Evolutionary conservation across 192 early-diverging fungal genomes (phyloP).

Genomic region (Entomortierella chlamydospora): DNA sequence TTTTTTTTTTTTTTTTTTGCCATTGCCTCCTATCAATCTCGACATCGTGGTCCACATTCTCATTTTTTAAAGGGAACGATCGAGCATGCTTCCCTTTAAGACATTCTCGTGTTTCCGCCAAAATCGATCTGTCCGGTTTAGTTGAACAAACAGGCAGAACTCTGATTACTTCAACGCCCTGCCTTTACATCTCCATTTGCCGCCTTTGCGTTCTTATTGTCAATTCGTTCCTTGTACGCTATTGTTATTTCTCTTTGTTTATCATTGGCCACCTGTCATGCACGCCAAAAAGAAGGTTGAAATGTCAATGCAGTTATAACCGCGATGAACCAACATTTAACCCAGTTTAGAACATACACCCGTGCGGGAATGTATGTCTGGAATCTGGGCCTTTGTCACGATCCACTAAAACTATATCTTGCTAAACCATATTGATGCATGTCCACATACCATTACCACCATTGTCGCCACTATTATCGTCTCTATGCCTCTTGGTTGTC

Average conservation of each 20-base stretch:
- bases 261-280: constrained; percentile 6
- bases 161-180: neutral
- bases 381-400: no score
- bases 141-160: neutral
- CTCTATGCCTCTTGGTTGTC: no score
- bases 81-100: neutral
- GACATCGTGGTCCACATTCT: neutral
- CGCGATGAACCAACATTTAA: neutral
- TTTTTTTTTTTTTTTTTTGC: neutral
- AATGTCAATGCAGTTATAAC: no score
- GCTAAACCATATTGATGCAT: no score
- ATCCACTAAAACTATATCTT: no score
- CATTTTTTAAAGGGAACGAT: neutral
- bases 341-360: neutral
- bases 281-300: constrained; percentile 5
- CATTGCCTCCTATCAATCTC: neutral
- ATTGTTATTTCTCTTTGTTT: constrained; percentile 16
- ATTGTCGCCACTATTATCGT: no score
- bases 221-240: neutral
- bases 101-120: constrained; percentile 6
- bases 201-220: constrained; percentile 1
- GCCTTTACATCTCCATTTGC: neutral
- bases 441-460: no score
- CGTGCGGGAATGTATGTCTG: no score
- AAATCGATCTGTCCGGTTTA: neutral